phyloP scores from a whole-genome alignment of 768 basidiomycete species.

The Hortiboletus campestris region DNA sequence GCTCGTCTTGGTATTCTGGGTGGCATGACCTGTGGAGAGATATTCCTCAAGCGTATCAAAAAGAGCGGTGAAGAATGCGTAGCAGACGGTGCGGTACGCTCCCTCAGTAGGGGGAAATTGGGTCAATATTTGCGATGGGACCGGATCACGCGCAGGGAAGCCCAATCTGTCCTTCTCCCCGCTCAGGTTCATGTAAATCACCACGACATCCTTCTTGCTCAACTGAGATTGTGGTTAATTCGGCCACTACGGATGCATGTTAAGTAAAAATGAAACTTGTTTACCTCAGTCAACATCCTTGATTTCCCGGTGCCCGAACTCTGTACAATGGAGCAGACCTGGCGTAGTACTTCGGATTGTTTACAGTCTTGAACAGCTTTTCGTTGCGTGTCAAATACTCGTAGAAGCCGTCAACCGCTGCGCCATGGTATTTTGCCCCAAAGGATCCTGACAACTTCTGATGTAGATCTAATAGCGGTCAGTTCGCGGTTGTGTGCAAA shows the following conservation, averaged over 20 bases:
- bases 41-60: background rate
- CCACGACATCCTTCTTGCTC: conserved; percentile 9
- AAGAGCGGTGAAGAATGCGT: conserved; percentile 13
- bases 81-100: conserved; percentile 5
- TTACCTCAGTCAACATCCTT: conserved; percentile 13
- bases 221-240: too few relatives aligned
- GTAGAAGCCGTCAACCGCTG: conserved; percentile 15
- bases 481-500: background rate
- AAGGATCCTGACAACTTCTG: background rate
- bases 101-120: background rate
- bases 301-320: conserved; percentile 16
- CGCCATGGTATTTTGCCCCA: background rate
- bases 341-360: background rate
- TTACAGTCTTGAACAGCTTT: background rate
- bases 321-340: conserved; percentile 5
- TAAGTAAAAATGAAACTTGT: too few relatives aligned
- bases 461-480: background rate
- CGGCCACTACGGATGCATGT: background rate
- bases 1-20: background rate
- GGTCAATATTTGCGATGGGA: conserved; percentile 15
- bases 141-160: conserved; percentile 15
- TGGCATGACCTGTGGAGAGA: background rate
- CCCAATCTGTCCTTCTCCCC: background rate
- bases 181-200: conserved; percentile 19
- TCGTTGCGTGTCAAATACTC: conserved; percentile 17